Conservation (phyloP, 345 rosid species). For the Gynandropsis gynandra region DNA sequence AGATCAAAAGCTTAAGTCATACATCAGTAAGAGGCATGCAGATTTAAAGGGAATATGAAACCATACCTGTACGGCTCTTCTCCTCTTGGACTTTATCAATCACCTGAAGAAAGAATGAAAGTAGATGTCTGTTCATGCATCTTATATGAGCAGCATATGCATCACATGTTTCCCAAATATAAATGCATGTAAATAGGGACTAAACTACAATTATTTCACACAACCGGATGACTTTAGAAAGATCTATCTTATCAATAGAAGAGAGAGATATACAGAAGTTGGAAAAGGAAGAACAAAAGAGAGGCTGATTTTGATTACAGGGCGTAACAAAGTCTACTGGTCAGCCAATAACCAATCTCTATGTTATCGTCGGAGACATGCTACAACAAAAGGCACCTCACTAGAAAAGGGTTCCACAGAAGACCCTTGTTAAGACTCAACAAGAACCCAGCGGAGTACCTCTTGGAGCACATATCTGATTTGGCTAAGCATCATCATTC, state of each 20-base stretch:
- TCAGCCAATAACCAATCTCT: conserved; percentile 33
- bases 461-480: conserved; percentile 34
- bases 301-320: background rate
- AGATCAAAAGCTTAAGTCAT: background rate
- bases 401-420: background rate
- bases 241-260: background rate
- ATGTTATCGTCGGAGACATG: conserved; percentile 25
- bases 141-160: background rate
- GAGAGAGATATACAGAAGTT: too few relatives aligned
- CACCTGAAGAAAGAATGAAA: conserved; percentile 18
- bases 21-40: background rate
- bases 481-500: conserved; percentile 37
- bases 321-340: conserved; percentile 16
- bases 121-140: background rate
- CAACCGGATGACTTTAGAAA: background rate
- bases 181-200: too few relatives aligned
- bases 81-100: conserved; percentile 33
- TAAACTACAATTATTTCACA: conserved; percentile 1
- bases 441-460: background rate
- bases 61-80: conserved; percentile 29
- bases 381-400: conserved; percentile 25
- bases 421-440: background rate
- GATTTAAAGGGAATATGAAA: background rate
- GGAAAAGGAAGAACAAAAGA: background rate
- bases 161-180: too few relatives aligned